Evolutionary conservation across 1,284 basidiomycete species (phyloP).

Genomic region (Rhodotorula glutinis): DNA sequence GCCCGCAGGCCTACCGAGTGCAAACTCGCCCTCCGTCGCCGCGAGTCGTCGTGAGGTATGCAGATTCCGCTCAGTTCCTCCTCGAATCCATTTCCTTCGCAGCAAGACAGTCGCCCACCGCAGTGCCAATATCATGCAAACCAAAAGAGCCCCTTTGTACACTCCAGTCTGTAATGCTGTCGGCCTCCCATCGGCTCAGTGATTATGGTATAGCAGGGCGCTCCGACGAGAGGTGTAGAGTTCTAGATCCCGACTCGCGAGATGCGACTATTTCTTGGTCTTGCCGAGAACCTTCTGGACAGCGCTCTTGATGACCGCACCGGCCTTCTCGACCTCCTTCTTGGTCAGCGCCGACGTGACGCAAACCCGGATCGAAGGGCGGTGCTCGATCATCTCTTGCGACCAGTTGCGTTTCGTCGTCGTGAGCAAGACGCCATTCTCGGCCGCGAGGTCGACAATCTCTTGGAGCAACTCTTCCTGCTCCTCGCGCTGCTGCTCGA

Average conservation of each 20-base stretch:
- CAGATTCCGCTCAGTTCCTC: neutral
- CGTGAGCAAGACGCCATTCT: slow-evolving; percentile 73
- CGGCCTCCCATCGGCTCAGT: too few species aligned
- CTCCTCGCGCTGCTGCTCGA: slow-evolving; percentile 54
- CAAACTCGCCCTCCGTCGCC: slow-evolving; percentile 23
- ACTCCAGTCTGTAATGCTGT: too few species aligned
- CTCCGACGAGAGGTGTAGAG: too few species aligned
- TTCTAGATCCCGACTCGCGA: too few species aligned
- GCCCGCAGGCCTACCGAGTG: slow-evolving; percentile 23
- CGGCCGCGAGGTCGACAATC: slow-evolving; percentile 63
- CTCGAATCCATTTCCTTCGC: too few species aligned
- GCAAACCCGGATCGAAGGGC: slow-evolving; percentile 83
- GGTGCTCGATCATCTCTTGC: slow-evolving; percentile 75
- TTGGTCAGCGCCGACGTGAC: slow-evolving; percentile 71
- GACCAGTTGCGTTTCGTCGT: slow-evolving; percentile 73
- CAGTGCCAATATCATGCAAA: too few species aligned
- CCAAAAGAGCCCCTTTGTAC: too few species aligned
- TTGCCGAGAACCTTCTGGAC: slow-evolving; percentile 63
- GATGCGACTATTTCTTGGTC: slow-evolving; percentile 35
- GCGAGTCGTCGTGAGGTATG: slow-evolving; percentile 1
- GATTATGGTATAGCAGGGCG: too few species aligned
- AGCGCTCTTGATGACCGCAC: slow-evolving; percentile 67
- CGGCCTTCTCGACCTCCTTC: slow-evolving; percentile 90
- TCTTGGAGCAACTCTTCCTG: slow-evolving; percentile 82
- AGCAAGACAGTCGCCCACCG: too few species aligned